Percentiles rank a stretch among this genome's conserved stretches.
These are phyloP conservation scores for Gossypium gossypioides DNA, from an alignment of 441 rosid genomes.

Conservation along the genomic window DNA sequence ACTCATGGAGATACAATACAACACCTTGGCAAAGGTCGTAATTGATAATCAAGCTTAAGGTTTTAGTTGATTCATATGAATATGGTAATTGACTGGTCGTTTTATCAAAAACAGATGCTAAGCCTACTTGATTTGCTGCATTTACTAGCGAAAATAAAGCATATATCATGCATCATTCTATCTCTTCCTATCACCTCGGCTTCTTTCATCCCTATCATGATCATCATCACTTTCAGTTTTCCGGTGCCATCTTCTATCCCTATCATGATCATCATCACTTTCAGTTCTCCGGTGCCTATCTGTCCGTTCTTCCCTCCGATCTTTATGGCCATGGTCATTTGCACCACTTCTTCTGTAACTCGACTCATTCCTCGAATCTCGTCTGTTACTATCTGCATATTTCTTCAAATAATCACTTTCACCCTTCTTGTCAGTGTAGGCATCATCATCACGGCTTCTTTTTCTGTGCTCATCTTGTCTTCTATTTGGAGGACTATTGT, in stretches of 20 bases:
- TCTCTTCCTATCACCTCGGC: constrained; percentile 21
- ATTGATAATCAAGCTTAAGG: background rate
- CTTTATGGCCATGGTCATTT: constrained; percentile 15
- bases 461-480: constrained; percentile 14
- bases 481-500: constrained; percentile 2
- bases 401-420: constrained; percentile 19
- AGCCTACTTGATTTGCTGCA: background rate
- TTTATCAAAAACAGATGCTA: background rate
- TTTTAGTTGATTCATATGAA: background rate
- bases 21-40: background rate
- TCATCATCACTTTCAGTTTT: constrained; percentile 10
- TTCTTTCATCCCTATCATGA: constrained; percentile 21
- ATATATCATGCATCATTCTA: constrained; percentile 1
- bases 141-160: background rate
- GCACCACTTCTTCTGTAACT: constrained; percentile 17
- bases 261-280: constrained; percentile 13
- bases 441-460: constrained; percentile 15
- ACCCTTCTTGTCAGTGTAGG: constrained; percentile 15
- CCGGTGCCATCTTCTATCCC: constrained; percentile 18
- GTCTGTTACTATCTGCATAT: constrained; percentile 19
- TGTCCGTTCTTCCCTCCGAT: constrained; percentile 21
- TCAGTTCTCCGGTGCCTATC: constrained; percentile 6
- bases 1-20: too few relatives aligned
- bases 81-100: background rate
- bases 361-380: constrained; percentile 6